Percentiles rank a stretch among this genome's conserved stretches.
phyloP scores from a whole-genome alignment of 225 moss, liverwort and hornwort genomes.

The Pseudisothecium myosuroides region DNA sequence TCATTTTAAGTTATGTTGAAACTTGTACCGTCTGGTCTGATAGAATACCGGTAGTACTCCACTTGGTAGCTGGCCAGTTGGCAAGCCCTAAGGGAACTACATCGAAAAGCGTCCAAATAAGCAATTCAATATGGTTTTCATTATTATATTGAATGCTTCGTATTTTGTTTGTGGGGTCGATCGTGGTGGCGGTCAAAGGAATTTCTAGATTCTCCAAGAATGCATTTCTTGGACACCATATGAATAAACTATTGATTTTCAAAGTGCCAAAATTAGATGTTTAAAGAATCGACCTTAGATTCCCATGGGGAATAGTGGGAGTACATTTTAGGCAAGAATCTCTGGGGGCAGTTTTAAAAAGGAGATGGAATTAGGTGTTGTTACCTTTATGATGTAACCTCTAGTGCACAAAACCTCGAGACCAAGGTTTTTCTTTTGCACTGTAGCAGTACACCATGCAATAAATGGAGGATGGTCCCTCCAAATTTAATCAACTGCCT shows the following conservation, averaged over 20 bases:
- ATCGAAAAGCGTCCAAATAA: background rate
- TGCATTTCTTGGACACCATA: background rate
- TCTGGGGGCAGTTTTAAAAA: rapidly evolving
- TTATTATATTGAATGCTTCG: too few relatives aligned
- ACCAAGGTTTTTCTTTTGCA: too few relatives aligned
- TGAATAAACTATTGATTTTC: background rate
- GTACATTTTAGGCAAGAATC: background rate
- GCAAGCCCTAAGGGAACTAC: too few relatives aligned
- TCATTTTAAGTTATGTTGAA: background rate
- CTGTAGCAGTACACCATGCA: too few relatives aligned
- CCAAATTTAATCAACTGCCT: too few relatives aligned
- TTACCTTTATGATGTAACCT: background rate
- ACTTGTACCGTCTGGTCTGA: background rate
- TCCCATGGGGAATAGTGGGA: too few relatives aligned
- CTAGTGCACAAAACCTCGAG: background rate
- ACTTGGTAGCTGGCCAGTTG: too few relatives aligned
- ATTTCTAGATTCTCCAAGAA: background rate
- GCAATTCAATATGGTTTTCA: background rate
- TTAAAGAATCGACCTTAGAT: rapidly evolving
- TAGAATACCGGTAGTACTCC: background rate
- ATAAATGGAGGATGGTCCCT: too few relatives aligned
- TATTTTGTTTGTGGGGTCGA: too few relatives aligned
- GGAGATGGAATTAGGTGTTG: rapidly evolving
- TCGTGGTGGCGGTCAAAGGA: rapidly evolving
- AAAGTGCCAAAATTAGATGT: background rate